These are phyloP conservation scores for Nakazawaea molendinolei DNA, from an alignment of 805 yeast species.

Conservation along the genomic window DNA sequence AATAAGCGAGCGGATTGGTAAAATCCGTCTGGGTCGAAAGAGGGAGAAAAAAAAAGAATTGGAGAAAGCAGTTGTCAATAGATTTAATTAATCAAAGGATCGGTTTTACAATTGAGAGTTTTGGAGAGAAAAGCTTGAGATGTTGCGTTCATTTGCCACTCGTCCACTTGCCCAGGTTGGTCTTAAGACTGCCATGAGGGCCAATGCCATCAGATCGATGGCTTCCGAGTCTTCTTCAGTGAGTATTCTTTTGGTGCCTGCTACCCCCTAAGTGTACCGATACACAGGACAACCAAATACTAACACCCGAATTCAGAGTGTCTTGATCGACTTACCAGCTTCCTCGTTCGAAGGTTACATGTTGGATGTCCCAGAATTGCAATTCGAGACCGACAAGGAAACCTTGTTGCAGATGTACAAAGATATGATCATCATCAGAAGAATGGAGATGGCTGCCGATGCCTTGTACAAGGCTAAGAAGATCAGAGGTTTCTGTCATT, in stretches of 20 bases:
- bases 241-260: conserved; percentile 12
- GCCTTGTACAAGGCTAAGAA: conserved; percentile 97
- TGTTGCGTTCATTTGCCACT: conserved; percentile 18
- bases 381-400: conserved; percentile 74
- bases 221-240: conserved; percentile 25
- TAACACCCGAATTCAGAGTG: conserved; percentile 17
- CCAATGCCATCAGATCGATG: conserved; percentile 20
- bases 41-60: conserved; percentile 1
- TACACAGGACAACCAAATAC: too few relatives aligned
- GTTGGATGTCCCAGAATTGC: conserved; percentile 63
- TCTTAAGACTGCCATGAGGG: conserved; percentile 15
- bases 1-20: conserved; percentile 8
- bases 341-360: conserved; percentile 81
- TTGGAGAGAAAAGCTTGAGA: too few relatives aligned
- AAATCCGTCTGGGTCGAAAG: conserved; percentile 3
- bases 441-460: conserved; percentile 99
- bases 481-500: conserved; percentile 98
- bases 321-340: conserved; percentile 61
- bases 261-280: not conserved
- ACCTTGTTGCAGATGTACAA: conserved; percentile 87
- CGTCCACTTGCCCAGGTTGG: conserved; percentile 15
- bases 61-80: too few relatives aligned
- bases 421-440: conserved; percentile 88
- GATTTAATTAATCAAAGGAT: too few relatives aligned
- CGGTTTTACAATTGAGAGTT: too few relatives aligned